Base-by-base conservation (phyloP, 345 rosid species). In the Hirschfeldia incana region DNA sequence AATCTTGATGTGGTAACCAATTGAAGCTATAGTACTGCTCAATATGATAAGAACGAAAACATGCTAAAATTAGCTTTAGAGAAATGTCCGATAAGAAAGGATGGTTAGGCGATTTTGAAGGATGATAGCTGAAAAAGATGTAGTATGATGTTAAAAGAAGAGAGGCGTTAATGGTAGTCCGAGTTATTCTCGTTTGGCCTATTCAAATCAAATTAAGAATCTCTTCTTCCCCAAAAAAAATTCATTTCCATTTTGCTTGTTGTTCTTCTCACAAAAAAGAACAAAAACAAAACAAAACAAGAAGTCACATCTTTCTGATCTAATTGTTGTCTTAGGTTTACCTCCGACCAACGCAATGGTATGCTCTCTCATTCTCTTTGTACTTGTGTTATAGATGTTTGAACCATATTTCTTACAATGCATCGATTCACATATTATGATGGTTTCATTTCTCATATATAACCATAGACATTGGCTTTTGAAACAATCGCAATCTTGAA, bases 161-260 rank as follows among this genome's bases (percentile, higher is more conserved):
- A 1, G 57, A 44, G 0, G 8, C 33, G 67, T 75, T 51, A 12
- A 71, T 72, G 81, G 84, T 77, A 72, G 81, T 77, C 80, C 81
- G 80, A 80, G 83, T 80, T 80, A 39, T 42, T 80, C 83, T 75
- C 79, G 28, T 34, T 69, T 60, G 65, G 76, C 80, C 71, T 74
- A 84, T 92, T 78, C 74, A 65, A 74, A 85, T 78, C 76, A 39
- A 80, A 62, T 42, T 75, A 68, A 87, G 88, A 94, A 90, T 88
- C 90, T 85, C 76, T 80, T 70, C 39, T 70, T 63, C 67, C 26
- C 72, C 81, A 67, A 71, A 42, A 49, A 73, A 29, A 51, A 73
- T 58, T 21, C 74, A 66, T 70, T 77, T 78, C 71, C 62, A 32
- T 72, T 77, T 78, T 73, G 21, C 63, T 76, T 51, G 57, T 51